Conservation (phyloP, 2,329 filamentous ascomycete species). For the Trichoderma lentiforme region DNA sequence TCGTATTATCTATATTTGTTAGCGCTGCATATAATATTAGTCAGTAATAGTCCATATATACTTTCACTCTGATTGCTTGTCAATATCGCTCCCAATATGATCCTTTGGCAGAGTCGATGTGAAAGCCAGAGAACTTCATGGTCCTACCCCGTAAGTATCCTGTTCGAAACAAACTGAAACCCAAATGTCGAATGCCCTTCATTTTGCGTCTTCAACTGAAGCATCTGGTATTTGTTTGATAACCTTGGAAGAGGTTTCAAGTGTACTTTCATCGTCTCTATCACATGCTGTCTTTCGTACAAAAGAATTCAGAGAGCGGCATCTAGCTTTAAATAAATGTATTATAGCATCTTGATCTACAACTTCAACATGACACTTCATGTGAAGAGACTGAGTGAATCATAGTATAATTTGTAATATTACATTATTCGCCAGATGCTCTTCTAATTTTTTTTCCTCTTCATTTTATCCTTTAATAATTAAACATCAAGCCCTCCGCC, state of each 20-base stretch:
- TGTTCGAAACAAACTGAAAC: too few relatives aligned
- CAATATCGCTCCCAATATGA: neutral
- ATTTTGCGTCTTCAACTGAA: too few relatives aligned
- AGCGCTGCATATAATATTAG: neutral
- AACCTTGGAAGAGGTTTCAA: neutral
- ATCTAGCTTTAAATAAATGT: neutral
- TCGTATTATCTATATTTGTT: neutral
- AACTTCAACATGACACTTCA: neutral
- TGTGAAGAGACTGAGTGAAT: too few relatives aligned
- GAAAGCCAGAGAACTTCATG: neutral
- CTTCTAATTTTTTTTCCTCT: too few relatives aligned
- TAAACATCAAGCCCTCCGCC: too few relatives aligned
- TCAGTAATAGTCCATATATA: rapidly evolving
- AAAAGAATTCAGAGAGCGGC: neutral
- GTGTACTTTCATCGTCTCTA: neutral
- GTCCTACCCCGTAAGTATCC: too few relatives aligned
- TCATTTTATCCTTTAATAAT: neutral
- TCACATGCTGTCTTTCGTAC: neutral
- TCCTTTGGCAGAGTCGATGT: neutral
- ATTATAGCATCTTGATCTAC: neutral
- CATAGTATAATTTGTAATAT: too few relatives aligned
- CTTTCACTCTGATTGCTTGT: neutral
- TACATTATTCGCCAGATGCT: too few relatives aligned
- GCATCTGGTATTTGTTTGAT: too few relatives aligned
- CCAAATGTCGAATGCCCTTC: too few relatives aligned